phyloP scores from a whole-genome alignment of 2,329 filamentous ascomycete genomes.

The Metarhizium sp. region DNA sequence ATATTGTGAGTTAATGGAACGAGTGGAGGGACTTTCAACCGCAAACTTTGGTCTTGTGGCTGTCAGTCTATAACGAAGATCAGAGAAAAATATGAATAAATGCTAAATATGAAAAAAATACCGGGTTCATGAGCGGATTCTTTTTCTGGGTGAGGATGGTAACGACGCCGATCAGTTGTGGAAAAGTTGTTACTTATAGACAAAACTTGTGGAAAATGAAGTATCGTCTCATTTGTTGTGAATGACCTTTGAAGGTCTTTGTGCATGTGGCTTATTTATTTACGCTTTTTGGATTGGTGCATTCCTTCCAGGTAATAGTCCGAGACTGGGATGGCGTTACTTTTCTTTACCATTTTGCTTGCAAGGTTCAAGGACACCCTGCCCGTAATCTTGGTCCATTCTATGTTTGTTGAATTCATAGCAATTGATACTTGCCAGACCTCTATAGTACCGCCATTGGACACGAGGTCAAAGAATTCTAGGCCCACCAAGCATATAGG shows the following conservation, averaged over 20 bases:
- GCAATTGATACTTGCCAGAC: too few species aligned
- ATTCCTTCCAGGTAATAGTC: too few species aligned
- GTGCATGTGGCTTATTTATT: not conserved
- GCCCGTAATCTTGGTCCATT: too few species aligned
- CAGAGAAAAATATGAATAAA: not conserved
- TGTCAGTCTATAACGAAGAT: not conserved
- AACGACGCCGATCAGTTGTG: not conserved
- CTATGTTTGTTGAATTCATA: too few species aligned
- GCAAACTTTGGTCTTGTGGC: not conserved
- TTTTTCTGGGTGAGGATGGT: not conserved
- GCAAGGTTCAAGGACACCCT: too few species aligned
- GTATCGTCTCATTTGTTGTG: not conserved
- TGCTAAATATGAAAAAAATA: not conserved
- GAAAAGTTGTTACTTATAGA: not conserved
- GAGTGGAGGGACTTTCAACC: not conserved
- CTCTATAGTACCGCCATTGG: too few species aligned
- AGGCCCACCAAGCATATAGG: too few species aligned
- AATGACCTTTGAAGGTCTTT: not conserved
- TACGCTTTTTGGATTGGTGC: too few species aligned
- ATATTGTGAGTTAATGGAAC: not conserved
- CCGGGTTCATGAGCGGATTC: not conserved
- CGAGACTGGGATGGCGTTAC: too few species aligned
- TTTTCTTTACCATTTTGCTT: not conserved
- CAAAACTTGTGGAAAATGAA: not conserved
- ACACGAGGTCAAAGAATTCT: too few species aligned